Base-by-base conservation (phyloP, 805 yeast genomes). In the Schwanniomyces occidentalis region DNA sequence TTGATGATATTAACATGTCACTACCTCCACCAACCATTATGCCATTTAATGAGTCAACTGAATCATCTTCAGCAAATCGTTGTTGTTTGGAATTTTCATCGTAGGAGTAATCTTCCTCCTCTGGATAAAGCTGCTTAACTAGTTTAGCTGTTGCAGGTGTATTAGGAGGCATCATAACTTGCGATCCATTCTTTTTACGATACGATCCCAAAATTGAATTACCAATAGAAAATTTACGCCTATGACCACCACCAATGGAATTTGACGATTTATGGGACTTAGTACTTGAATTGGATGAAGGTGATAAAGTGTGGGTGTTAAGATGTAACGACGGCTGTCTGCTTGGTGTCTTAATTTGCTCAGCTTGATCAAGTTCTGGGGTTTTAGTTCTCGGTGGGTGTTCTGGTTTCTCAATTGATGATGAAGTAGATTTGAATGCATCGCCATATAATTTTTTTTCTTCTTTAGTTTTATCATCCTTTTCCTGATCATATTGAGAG, bases 161-260 rank as follows among this genome's bases (percentile, higher is more conserved):
- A 38, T 68, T 70, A 15, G 81, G 82, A 23, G 80, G 75, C 58
- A 57, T 64, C 35, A 52, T 39, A 2, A 56, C 51, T 19, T 52
- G 53, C 42, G 75, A 51, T 34, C 71, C 57, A 62, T 73, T 61
- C 54, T 73, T 75, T 45, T 76, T 72, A 45, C 78, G 61, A 41
- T 71, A 67, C 7, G 64, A 47, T 5, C 73, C 73, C 30, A 78
- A 56, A 16, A 79, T 63, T 5, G 76, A 65, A 40, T 74, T 76
- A 8, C 85, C 85, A 43, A 80, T 66, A 2, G 84, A 78, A 48
- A 80, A 80, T 52, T 78, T 80, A 34, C 85, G 62, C 49, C 82
- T 69, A 48, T 79, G 85, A 2, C 63, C 59, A 16, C 54, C 51
- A 16, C 61, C 43, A 35, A 59, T 56, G 3, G 70, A 63, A 38